phyloP scores from a whole-genome alignment of 1,139 yeast species.

The Kazachstania sp. region DNA sequence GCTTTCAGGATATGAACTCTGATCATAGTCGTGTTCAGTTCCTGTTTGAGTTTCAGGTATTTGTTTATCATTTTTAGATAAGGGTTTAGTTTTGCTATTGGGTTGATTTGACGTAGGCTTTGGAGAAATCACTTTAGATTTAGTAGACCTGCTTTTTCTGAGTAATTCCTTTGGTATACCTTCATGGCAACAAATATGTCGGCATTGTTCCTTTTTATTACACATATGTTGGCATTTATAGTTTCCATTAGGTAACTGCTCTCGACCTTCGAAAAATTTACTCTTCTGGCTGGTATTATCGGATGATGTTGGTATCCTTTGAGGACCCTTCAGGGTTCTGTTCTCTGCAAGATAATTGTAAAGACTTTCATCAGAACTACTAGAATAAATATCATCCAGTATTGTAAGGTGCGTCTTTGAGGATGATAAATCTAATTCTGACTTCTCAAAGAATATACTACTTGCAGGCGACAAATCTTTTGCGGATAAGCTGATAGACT shows the following conservation, averaged over 20 bases:
- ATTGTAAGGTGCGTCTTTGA: not conserved
- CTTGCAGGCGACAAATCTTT: constrained; percentile 1
- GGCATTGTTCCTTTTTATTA: constrained; percentile 30
- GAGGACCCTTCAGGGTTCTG: not conserved
- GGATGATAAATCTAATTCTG: not conserved
- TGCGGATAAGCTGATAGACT: not conserved
- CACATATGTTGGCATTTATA: constrained; percentile 37
- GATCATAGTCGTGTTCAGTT: too few relatives aligned
- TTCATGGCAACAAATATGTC: constrained; percentile 40
- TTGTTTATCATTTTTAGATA: not conserved
- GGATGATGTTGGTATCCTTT: not conserved
- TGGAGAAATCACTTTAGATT: not conserved
- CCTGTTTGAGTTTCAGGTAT: not conserved
- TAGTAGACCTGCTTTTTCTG: not conserved
- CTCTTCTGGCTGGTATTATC: not conserved
- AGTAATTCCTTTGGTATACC: constrained; percentile 29
- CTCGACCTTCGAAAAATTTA: not conserved
- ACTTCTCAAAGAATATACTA: not conserved
- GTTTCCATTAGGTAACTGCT: constrained; percentile 26
- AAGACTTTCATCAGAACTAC: constrained; percentile 19
- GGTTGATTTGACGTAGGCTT: not conserved
- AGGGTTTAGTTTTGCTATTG: not conserved
- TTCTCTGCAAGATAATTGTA: constrained; percentile 5
- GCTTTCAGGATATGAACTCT: not conserved
- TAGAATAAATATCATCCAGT: not conserved